Percentiles rank a stretch among this genome's conserved stretches.
phyloP scores from a whole-genome alignment of 2,329 filamentous ascomycete genomes.

The Apiospora kogelbergensis region DNA sequence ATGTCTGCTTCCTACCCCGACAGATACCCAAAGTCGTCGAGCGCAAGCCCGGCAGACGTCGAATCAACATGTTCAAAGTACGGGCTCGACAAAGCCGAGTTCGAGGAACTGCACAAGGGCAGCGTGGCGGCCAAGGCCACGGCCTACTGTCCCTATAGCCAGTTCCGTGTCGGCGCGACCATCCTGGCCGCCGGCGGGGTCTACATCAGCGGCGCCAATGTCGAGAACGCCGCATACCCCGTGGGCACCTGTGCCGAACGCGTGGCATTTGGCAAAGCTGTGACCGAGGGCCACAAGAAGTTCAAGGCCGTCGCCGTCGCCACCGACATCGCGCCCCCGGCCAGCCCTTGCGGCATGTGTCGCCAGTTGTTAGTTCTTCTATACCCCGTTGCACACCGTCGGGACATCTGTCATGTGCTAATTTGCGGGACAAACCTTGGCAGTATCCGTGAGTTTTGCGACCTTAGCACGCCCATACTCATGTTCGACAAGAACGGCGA shows the following conservation, averaged over 20 bases:
- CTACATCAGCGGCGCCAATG: conserved; percentile 75
- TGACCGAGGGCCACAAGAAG: conserved; percentile 55
- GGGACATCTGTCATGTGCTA: not conserved
- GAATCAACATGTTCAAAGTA: conserved; percentile 37
- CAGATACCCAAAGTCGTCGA: conserved; percentile 20
- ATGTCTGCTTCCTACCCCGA: conserved; percentile 8
- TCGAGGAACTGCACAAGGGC: conserved; percentile 61
- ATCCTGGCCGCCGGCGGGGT: conserved; percentile 58
- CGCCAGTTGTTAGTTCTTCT: conserved; percentile 71
- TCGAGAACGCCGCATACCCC: conserved; percentile 92
- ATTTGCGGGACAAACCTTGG: not conserved
- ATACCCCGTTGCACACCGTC: not conserved
- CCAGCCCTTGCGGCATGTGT: conserved; percentile 92
- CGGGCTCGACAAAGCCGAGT: conserved; percentile 61
- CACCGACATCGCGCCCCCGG: conserved; percentile 71
- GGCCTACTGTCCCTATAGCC: conserved; percentile 92
- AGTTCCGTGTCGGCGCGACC: conserved; percentile 86
- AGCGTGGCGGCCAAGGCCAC: conserved; percentile 70
- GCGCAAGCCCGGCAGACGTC: conserved; percentile 27
- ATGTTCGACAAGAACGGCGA: conserved; percentile 88
- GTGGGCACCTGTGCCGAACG: conserved; percentile 96
- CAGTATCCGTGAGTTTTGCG: conserved; percentile 76
- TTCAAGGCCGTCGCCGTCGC: conserved; percentile 84
- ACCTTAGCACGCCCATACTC: conserved; percentile 71
- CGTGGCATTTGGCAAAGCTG: conserved; percentile 80